Percentiles rank a stretch among this genome's conserved stretches.
These are phyloP conservation scores for Hericium rajendrae DNA, from an alignment of 768 basidiomycete genomes.

Conservation along the genomic window DNA sequence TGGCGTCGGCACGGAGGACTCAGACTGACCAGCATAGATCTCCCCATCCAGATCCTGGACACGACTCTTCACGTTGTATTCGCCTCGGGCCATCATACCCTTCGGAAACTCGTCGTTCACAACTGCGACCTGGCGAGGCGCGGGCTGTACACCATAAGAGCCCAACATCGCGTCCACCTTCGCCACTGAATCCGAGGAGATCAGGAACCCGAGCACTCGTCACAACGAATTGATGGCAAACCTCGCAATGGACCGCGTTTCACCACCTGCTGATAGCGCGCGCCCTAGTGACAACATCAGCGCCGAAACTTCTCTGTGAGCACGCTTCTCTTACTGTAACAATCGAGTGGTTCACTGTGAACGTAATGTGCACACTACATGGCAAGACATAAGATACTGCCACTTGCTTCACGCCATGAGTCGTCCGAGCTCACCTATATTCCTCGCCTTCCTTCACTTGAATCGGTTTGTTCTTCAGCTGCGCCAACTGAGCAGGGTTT, in stretches of 20 bases:
- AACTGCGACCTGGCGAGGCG: slow-evolving; percentile 69
- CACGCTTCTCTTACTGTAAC: slow-evolving; percentile 47
- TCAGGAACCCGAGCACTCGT: slow-evolving; percentile 1
- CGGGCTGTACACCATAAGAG: slow-evolving; percentile 73
- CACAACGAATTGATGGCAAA: slow-evolving; percentile 20
- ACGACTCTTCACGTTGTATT: slow-evolving; percentile 70
- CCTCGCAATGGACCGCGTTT: slow-evolving; percentile 72
- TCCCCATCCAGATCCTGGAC: slow-evolving; percentile 83
- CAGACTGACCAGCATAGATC: slow-evolving; percentile 61
- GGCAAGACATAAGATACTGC: neutral
- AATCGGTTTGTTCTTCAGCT: slow-evolving; percentile 71
- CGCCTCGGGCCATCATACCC: slow-evolving; percentile 76
- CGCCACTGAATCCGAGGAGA: slow-evolving; percentile 49
- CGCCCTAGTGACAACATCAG: slow-evolving; percentile 37
- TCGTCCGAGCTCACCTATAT: slow-evolving; percentile 55
- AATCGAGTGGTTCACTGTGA: slow-evolving; percentile 86
- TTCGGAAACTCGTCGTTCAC: slow-evolving; percentile 58
- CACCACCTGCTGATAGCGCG: slow-evolving; percentile 83
- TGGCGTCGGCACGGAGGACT: neutral
- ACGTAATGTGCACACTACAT: slow-evolving; percentile 64
- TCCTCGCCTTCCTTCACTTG: slow-evolving; percentile 78
- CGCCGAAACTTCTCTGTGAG: neutral
- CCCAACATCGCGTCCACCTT: slow-evolving; percentile 93
- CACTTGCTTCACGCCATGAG: slow-evolving; percentile 1
- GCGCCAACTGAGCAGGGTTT: slow-evolving; percentile 35